Base-by-base conservation (phyloP, 495 filamentous ascomycete species). In the Penicillium fimorum region DNA sequence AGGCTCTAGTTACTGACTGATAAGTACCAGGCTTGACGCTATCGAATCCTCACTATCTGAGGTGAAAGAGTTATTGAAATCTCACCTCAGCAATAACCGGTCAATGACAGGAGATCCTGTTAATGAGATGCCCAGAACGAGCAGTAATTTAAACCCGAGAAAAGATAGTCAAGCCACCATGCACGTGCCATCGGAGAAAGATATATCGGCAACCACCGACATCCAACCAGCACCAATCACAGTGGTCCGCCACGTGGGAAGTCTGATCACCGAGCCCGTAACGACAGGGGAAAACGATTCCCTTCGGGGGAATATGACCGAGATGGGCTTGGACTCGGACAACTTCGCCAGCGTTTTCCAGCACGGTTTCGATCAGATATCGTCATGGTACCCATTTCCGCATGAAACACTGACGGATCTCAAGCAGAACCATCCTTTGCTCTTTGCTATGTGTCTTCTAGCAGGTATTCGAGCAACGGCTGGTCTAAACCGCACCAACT, bases 261-360 rank as follows among this genome's bases (percentile, higher is more conserved):
- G 33, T 47, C 32, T 54, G 10, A 54, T 54, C 52, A 54, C 52
- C n/a, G 52, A 54, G n/a, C 52, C 52, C 1, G 52, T 46, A 18
- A 27, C 33, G 38, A 45, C 24, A 5, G 52, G 52, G 11, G 52
- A 54, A 40, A 54, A 54, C 13, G 41, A 54, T 22, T 40, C 42
- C 5, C 32, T 54, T 8, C 15, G 46, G 11, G 52, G 20, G 9
- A 33, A 47, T 5, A 54, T 54, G 52, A 54, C 52, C 43, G 41
- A 47, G 5, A 54, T 54, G 52, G 52, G 52, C 15, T 15, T 54
- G 32, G 52, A 54, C 43, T 54, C 52, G 1, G 42, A 54, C 1
- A 54, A 11, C 22, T 54, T 54, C 42, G 18, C 52, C 13, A 35
- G 17, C 7, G 52, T 54, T 8, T 47, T 54, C 7, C 52, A 47